Evolutionary conservation across 1,284 basidiomycete genomes (phyloP), one percentile per base, ranked within the genome.

Genomic region (Vanrija sp.): DNA sequence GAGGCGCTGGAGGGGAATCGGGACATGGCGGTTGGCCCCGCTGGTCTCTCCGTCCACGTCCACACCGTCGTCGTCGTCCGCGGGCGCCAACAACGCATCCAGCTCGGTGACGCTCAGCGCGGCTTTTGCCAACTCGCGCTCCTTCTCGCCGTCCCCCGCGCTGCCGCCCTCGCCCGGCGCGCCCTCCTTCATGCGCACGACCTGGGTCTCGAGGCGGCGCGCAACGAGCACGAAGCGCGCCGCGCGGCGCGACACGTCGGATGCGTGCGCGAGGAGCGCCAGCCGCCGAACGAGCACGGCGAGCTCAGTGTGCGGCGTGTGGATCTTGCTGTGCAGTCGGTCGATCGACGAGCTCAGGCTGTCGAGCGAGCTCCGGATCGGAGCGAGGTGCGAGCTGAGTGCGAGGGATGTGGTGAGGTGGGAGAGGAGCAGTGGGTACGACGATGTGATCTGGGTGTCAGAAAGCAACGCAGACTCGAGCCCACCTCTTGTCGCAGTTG

Each of bases 41-140:
- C 26, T 18, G 19, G 46, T 14, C 15, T 16, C 40, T 1, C 14
- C 43, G 46, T 44, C 43, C 25, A 38, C 53, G 15, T 43, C 48
- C 25, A 28, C 38, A 5, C 21, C 21, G 2, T 38, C 46, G 29
- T 45, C 49, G 2, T 42, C 52, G 1, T 39, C 34, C 0, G 49
- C 25, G 8, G 48, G 15, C 0, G 46, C 48, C 16, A 62, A 44
- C 19, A 62, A 44, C 9, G 50, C 29, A 25, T 62, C 83, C 39
- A 96, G 80, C 73, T 97, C 92, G 1, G 92, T 89, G 5, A 95
- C 85, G 42, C 85, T 92, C 62, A 96, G 77, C 9, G 92, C 92
- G 1, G 93, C 91, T 73, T 93, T 93, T 3, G 91, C 87, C 63
- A 95, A 85, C 12, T 85, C 84, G 6, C 90, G 80, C 67, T 94